These are phyloP conservation scores for Marasmius fiardii DNA, from an alignment of 1,284 basidiomycete genomes.

Conservation along the genomic window DNA sequence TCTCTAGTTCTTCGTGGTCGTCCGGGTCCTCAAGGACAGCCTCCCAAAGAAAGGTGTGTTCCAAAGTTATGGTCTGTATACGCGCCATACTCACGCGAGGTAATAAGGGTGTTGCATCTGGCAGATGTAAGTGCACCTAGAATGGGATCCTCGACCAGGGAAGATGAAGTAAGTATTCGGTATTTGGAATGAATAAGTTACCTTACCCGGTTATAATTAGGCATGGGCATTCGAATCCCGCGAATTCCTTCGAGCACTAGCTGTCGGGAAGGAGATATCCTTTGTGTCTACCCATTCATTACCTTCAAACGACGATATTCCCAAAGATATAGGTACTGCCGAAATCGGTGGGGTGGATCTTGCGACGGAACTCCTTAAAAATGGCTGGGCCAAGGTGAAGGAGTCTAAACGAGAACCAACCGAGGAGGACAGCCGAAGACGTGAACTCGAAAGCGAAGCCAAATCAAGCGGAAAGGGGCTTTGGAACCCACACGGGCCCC, in stretches of 20 bases:
- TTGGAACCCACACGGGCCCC: constrained; percentile 84
- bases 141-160: constrained; percentile 74
- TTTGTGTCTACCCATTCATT: constrained; percentile 78
- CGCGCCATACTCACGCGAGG: constrained; percentile 10
- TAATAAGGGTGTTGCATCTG: constrained; percentile 77
- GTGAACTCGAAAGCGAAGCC: constrained; percentile 78
- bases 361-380: constrained; percentile 74
- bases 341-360: constrained; percentile 74
- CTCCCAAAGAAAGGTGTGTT: constrained; percentile 81
- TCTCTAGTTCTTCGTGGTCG: constrained; percentile 80
- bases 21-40: constrained; percentile 76
- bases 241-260: constrained; percentile 83
- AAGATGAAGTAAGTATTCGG: constrained; percentile 73
- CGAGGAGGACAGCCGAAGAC: constrained; percentile 76
- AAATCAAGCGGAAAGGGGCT: constrained; percentile 75
- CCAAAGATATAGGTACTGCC: constrained; percentile 74
- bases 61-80: constrained; percentile 1
- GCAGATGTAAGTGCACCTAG: constrained; percentile 82
- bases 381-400: constrained; percentile 92
- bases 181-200: neutral
- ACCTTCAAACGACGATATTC: constrained; percentile 61
- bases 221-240: constrained; percentile 91
- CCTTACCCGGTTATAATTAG: constrained; percentile 32
- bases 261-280: constrained; percentile 86
- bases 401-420: constrained; percentile 77